Conservation (phyloP, 176 grass and related monocot species). For the Eleusine indica region DNA sequence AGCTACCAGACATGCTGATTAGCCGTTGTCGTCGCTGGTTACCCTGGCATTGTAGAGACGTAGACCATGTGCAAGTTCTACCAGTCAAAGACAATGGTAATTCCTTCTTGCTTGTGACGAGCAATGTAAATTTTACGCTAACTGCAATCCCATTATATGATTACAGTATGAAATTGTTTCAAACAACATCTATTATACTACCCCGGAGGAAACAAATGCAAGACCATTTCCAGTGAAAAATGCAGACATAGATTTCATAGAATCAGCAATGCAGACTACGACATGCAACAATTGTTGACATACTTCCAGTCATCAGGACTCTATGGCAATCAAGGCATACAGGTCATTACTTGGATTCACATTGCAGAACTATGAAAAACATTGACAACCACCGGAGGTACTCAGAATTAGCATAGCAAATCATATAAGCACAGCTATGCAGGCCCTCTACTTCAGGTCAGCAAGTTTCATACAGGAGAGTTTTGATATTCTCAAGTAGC, state of each 20-base stretch:
- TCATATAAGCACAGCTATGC: conserved; percentile 48
- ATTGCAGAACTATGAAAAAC: not conserved
- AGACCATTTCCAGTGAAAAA: not conserved
- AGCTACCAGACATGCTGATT: too few relatives aligned
- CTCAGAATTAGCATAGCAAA: conserved; percentile 30
- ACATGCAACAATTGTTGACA: not conserved
- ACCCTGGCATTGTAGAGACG: too few relatives aligned
- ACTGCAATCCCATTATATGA: not conserved
- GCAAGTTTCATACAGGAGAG: conserved; percentile 35
- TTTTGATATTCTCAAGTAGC: not conserved
- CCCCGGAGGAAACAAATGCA: too few relatives aligned
- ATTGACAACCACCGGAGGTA: not conserved
- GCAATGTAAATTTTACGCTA: not conserved
- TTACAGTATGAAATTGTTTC: not conserved
- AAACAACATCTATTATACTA: too few relatives aligned
- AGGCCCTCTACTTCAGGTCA: conserved; percentile 15
- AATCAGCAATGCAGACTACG: not conserved
- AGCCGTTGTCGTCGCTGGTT: too few relatives aligned
- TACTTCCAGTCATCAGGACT: not conserved
- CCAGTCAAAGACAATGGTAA: too few relatives aligned
- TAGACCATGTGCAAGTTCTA: too few relatives aligned
- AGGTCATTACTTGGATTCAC: not conserved
- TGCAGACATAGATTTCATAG: not conserved
- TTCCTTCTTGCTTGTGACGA: too few relatives aligned
- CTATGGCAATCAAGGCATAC: not conserved